Evolutionary conservation across 331 rosid species (phyloP).

Genomic region (Saraca asoca): DNA sequence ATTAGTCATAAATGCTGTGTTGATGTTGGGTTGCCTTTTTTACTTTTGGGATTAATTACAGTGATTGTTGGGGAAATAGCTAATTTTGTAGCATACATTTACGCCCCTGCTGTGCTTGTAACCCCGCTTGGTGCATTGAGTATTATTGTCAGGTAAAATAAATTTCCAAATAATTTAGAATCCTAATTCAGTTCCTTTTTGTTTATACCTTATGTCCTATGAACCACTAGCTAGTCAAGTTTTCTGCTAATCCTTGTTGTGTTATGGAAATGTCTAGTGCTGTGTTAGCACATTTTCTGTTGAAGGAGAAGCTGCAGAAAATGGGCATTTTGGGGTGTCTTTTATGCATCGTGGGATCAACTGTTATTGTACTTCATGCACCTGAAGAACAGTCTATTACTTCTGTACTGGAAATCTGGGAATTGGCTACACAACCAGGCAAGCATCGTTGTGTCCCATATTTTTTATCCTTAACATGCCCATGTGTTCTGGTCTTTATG

Average conservation of each 20-base stretch:
- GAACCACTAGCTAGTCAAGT: background rate
- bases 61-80: constrained; percentile 91
- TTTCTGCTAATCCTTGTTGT: constrained; percentile 29
- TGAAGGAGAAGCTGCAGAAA: constrained; percentile 80
- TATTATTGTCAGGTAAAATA: constrained; percentile 74
- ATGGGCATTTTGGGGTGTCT: constrained; percentile 91
- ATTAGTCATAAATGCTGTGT: background rate
- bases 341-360: constrained; percentile 79
- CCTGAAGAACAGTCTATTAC: constrained; percentile 63
- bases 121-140: constrained; percentile 93
- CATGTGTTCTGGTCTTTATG: too few species aligned
- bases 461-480: too few species aligned
- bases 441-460: constrained; percentile 1
- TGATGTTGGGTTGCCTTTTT: background rate
- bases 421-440: constrained; percentile 87
- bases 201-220: background rate
- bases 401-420: constrained; percentile 82
- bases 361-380: constrained; percentile 79
- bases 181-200: background rate
- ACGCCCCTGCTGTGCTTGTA: constrained; percentile 87
- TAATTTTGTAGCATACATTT: constrained; percentile 77
- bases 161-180: constrained; percentile 2
- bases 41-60: constrained; percentile 23
- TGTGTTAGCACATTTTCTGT: constrained; percentile 79
- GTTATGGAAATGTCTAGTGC: constrained; percentile 58